Base-by-base conservation (phyloP, 2,329 filamentous ascomycete species). In the Saccharata proteae region DNA sequence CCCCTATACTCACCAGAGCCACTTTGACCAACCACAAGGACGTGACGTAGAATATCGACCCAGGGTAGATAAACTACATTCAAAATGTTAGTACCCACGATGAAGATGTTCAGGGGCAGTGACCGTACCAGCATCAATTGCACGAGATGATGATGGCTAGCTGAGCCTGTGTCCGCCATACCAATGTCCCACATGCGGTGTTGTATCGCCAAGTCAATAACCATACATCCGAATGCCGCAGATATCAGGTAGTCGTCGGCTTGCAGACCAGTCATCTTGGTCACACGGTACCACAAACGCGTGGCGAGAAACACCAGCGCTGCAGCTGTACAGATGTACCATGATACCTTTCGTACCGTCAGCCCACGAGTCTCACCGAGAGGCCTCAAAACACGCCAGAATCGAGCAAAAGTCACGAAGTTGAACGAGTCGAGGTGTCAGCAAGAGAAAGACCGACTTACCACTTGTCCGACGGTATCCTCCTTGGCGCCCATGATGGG, bases 21-120 rank as follows among this genome's bases (percentile, higher is more conserved):
- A 58, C 43, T 28, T 61, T 61, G 42, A 61, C 54, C 9, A 53
- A 43, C 57, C 57, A 61, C 4, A 61, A 35, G 3, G 57, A 58
- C 3, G 56, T 42, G 0, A 60, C 54, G 26, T 61, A 61, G 3
- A 61, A 48, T 2, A 52, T 46, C 2, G 57, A 59, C 10, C 57
- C 57, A 1, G 57, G 57, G 1, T 59, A 44, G 17, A 59, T 59
- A 49, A 59, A 57, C 24, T 48, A 39, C 37, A 43, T 40, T 8
- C 8, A 19, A 12, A 10, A 3, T 8, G 32, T 29, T 14, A 34
- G 32, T 11, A 4, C n/a, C n/a, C n/a, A n/a, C n/a, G n/a, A n/a
- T n/a, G 18, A 12, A n/a, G 13, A 25, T 10, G 6, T 13, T n/a
- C 9, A 13, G 12, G 7, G 11, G n/a, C 22, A 5, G 7, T 7